Evolutionary conservation across 148 eudicot genomes (phyloP).

Genomic region (Camellia lanceoleosa): DNA sequence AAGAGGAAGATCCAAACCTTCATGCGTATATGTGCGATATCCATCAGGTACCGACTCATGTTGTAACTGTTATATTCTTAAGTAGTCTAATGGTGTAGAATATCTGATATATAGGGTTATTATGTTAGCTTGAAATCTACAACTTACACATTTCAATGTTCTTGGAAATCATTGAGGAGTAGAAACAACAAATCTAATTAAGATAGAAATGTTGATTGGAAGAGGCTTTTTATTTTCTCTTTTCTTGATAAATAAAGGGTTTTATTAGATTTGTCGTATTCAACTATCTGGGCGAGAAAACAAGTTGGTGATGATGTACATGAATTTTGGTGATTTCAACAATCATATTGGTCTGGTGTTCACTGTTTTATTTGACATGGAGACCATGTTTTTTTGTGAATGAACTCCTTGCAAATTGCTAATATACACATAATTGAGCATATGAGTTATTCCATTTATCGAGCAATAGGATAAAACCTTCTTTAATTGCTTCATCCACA

Average conservation of each 20-base stretch:
- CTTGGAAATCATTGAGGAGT: neutral
- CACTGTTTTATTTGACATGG: neutral
- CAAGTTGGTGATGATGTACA: neutral
- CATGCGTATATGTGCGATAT: constrained; percentile 79
- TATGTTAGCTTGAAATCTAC: neutral
- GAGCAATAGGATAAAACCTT: neutral
- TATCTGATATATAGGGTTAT: neutral
- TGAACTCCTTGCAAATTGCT: neutral
- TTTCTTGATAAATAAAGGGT: neutral
- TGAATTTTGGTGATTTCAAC: neutral
- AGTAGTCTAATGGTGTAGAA: neutral
- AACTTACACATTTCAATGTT: neutral
- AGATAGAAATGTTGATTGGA: neutral
- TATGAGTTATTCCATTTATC: neutral
- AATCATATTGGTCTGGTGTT: neutral
- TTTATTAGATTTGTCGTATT: neutral
- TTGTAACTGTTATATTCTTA: neutral
- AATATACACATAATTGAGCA: neutral
- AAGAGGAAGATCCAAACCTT: constrained; percentile 84
- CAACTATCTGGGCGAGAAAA: neutral
- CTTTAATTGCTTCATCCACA: neutral
- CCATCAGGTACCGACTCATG: constrained; percentile 61
- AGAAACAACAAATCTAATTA: neutral
- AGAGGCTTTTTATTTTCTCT: neutral
- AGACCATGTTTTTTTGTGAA: neutral